A percentile compares a stretch with the other conserved stretches of the same genome.
phyloP scores from a whole-genome alignment of 148 eudicot species.

The Diospyros lotus region DNA sequence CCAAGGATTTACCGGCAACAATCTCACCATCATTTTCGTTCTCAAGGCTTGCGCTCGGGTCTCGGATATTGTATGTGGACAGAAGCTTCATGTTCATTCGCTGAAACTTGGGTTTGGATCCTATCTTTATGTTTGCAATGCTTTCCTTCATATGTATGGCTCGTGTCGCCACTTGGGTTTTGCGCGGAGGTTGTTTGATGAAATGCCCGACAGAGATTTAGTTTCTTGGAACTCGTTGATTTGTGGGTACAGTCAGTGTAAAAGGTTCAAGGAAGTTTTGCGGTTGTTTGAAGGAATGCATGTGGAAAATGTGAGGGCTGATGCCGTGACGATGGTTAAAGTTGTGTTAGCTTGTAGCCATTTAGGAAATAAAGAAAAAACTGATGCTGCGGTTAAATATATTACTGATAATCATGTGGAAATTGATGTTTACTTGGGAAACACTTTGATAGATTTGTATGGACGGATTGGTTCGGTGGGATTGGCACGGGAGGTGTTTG shows the following conservation, averaged over 20 bases:
- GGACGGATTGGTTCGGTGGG: slow-evolving; percentile 45
- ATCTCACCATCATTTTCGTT: slow-evolving; percentile 44
- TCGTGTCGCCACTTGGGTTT: slow-evolving; percentile 36
- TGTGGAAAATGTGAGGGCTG: slow-evolving; percentile 39
- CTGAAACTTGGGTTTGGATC: slow-evolving; percentile 56
- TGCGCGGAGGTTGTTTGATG: slow-evolving; percentile 57
- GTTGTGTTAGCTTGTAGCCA: slow-evolving; percentile 56
- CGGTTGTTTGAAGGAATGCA: slow-evolving; percentile 44
- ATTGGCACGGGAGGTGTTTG: slow-evolving; percentile 47
- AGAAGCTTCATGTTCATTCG: slow-evolving; percentile 37
- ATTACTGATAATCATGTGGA: slow-evolving; percentile 38
- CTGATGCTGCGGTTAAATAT: slow-evolving; percentile 43
- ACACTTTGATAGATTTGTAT: slow-evolving; percentile 65
- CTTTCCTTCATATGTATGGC: slow-evolving; percentile 68
- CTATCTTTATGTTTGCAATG: slow-evolving; percentile 53
- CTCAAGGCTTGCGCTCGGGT: slow-evolving; percentile 56
- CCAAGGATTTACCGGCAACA: slow-evolving; percentile 46
- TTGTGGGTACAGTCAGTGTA: slow-evolving; percentile 60
- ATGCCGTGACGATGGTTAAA: slow-evolving; percentile 67
- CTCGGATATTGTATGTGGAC: slow-evolving; percentile 35
- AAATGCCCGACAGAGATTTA: slow-evolving; percentile 55
- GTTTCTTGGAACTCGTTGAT: slow-evolving; percentile 82
- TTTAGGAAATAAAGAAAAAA: slow-evolving; percentile 43
- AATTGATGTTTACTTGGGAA: slow-evolving; percentile 68
- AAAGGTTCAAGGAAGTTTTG: slow-evolving; percentile 43